phyloP scores from a whole-genome alignment of 75 land plant species.

The Isoetes taiwanensis region DNA sequence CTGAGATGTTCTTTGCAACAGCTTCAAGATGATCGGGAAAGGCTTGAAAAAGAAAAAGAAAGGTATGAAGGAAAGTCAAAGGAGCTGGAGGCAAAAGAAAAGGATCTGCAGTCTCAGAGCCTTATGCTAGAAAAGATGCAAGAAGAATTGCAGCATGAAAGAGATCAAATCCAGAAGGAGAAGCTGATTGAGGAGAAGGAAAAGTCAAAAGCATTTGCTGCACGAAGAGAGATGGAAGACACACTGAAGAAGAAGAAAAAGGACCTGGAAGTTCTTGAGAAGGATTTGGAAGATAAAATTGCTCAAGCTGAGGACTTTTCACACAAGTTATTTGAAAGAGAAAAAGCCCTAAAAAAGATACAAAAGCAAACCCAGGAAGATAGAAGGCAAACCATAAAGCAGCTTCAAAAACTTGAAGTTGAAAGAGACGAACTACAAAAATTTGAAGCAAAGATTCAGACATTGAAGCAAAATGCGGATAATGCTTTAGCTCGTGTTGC shows the following conservation, averaged over 20 bases:
- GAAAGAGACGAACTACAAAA: conserved; percentile 17
- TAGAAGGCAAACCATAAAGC: conserved; percentile 10
- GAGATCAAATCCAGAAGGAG: conserved; percentile 16
- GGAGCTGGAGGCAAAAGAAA: conserved; percentile 10
- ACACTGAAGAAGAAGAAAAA: conserved; percentile 15
- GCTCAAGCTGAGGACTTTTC: conserved; percentile 20
- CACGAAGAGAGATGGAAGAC: conserved; percentile 11
- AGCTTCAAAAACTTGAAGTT: conserved; percentile 12
- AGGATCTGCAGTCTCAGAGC: conserved; percentile 16
- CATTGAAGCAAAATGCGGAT: conserved; percentile 18
- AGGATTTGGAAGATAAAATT: conserved; percentile 17
- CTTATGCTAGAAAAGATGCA: conserved; percentile 12
- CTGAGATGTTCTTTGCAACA: conserved; percentile 14
- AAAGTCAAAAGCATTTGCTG: conserved; percentile 1
- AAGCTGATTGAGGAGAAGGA: conserved; percentile 12
- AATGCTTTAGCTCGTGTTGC: conserved; percentile 18
- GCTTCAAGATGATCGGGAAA: conserved; percentile 22
- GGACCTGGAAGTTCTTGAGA: conserved; percentile 13
- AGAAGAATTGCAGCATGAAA: conserved; percentile 14
- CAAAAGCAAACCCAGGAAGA: conserved; percentile 24
- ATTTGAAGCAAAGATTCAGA: conserved; percentile 17
- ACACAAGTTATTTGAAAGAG: conserved; percentile 20
- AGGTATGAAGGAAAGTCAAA: conserved; percentile 11
- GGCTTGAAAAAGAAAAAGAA: conserved; percentile 10
- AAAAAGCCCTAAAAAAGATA: conserved; percentile 15